Evolutionary conservation across 768 basidiomycete species (phyloP), one percentile per base, ranked within the genome.

Genomic region (Podaxis mareebaensis): DNA sequence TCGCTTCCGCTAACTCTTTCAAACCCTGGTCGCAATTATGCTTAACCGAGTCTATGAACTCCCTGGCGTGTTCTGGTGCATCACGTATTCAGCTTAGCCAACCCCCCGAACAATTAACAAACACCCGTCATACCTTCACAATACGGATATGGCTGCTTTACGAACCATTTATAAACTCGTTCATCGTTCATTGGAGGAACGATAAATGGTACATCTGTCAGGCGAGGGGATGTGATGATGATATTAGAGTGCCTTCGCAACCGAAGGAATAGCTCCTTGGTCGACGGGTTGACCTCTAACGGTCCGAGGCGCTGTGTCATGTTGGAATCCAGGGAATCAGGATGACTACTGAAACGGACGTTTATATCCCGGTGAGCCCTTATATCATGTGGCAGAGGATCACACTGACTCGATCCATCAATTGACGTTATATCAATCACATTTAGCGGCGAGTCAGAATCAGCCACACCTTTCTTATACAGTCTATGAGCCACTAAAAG

Each of bases 211-310:
- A 67, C 77, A 67, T 88, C 86, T 42, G 71, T 75, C 49, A 67
- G 57, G 40, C 88, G 83, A 13, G 84, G 84, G 15, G 87, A 81
- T 8, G 88, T 89, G 42, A 89, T 63, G 61, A 89, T 82, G 65
- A 89, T 83, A 63, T 83, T 78, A 58, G 79, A 77, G 40, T 85
- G 85, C 44, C 74, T 67, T 60, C 67, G 68, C 17, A 90, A 77
- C 12, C 81, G 82, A 13, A 89, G 78, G 71, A 84, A 89, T 4
- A 73, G 74, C 60, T 80, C 78, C 33, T 74, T 72, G 13, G 76
- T 77, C 51, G 61, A 61, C 17, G 72, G 58, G 64, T 78, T 76
- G 13, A 76, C 57, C 59, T 78, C 70, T 1, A 79, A 69, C 6
- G 77, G 77, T 17, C 36, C 59, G 5, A 52, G 22, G 39, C 17